phyloP scores from a whole-genome alignment of 2,329 filamentous ascomycete genomes.

The Colletotrichum lini region DNA sequence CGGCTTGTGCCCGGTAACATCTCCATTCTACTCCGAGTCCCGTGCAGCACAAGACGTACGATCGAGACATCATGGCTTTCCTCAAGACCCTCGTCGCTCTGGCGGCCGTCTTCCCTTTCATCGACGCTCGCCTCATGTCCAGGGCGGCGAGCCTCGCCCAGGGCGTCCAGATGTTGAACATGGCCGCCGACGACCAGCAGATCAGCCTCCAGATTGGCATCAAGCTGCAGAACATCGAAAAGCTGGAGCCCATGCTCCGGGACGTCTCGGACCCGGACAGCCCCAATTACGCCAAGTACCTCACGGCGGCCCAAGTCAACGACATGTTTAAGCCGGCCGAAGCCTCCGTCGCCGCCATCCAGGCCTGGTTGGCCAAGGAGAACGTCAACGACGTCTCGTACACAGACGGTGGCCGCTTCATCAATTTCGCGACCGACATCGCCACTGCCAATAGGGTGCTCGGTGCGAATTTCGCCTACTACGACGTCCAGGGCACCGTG shows the following conservation, averaged over 20 bases:
- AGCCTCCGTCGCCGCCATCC: conserved; percentile 43
- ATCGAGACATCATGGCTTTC: conserved; percentile 26
- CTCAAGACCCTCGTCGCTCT: conserved; percentile 37
- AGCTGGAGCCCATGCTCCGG: conserved; percentile 46
- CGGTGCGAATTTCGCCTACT: conserved; percentile 59
- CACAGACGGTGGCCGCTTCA: conserved; percentile 43
- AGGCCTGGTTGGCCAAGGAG: conserved; percentile 44
- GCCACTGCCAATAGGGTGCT: conserved; percentile 56
- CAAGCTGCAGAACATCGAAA: conserved; percentile 46
- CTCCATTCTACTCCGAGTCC: conserved; percentile 4
- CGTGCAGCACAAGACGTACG: background rate
- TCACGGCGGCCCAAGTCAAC: conserved; percentile 45
- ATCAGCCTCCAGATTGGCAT: conserved; percentile 44
- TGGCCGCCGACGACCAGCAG: conserved; percentile 37
- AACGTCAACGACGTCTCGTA: conserved; percentile 41
- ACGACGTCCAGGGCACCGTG: conserved; percentile 53
- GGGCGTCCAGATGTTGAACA: conserved; percentile 39
- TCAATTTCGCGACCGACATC: conserved; percentile 55
- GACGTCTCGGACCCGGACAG: conserved; percentile 47
- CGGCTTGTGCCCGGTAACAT: conserved; percentile 4
- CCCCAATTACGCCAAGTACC: conserved; percentile 47
- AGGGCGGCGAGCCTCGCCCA: conserved; percentile 37
- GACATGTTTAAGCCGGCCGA: conserved; percentile 46
- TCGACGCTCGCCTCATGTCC: conserved; percentile 43
- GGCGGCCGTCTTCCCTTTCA: conserved; percentile 19